Percentiles rank a stretch among this genome's conserved stretches.
phyloP scores from a whole-genome alignment of 1,284 basidiomycete species.

The Porodaedalea pini region DNA sequence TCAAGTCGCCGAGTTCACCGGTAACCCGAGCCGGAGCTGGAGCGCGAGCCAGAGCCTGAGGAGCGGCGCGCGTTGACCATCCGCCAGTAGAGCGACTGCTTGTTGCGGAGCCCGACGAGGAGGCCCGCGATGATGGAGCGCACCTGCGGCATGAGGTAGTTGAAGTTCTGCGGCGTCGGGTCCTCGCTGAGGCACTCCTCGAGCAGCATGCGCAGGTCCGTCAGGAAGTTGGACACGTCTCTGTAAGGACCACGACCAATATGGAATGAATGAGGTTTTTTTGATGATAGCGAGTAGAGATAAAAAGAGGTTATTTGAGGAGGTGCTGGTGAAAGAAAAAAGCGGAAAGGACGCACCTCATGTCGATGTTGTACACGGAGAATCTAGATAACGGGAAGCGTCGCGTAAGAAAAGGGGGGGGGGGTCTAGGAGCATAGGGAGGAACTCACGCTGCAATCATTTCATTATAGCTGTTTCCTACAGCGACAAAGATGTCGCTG shows the following conservation, averaged over 20 bases:
- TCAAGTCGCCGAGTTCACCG: neutral
- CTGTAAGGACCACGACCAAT: conserved; percentile 40
- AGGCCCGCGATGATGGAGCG: conserved; percentile 78
- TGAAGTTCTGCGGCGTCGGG: conserved; percentile 69
- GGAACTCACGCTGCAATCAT: conserved; percentile 57
- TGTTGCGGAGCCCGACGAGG: conserved; percentile 78
- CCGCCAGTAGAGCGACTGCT: conserved; percentile 65
- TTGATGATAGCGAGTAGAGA: conserved; percentile 7
- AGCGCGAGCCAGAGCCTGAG: neutral
- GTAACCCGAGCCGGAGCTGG: conserved; percentile 5
- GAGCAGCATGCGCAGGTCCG: conserved; percentile 77
- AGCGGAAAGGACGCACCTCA: conserved; percentile 54
- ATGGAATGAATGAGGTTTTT: neutral
- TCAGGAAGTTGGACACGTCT: conserved; percentile 79
- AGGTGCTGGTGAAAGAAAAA: conserved; percentile 9
- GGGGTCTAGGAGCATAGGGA: neutral
- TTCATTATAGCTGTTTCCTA: conserved; percentile 92
- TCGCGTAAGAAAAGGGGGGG: neutral
- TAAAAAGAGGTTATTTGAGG: neutral
- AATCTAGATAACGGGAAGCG: conserved; percentile 42
- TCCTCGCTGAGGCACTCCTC: conserved; percentile 86
- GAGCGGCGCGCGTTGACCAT: conserved; percentile 3
- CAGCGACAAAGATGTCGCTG: conserved; percentile 87
- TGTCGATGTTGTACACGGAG: conserved; percentile 71
- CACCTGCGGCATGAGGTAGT: conserved; percentile 76